These are phyloP conservation scores for Pulveroboletus sp. DNA, from an alignment of 768 basidiomycete genomes.

Conservation along the genomic window DNA sequence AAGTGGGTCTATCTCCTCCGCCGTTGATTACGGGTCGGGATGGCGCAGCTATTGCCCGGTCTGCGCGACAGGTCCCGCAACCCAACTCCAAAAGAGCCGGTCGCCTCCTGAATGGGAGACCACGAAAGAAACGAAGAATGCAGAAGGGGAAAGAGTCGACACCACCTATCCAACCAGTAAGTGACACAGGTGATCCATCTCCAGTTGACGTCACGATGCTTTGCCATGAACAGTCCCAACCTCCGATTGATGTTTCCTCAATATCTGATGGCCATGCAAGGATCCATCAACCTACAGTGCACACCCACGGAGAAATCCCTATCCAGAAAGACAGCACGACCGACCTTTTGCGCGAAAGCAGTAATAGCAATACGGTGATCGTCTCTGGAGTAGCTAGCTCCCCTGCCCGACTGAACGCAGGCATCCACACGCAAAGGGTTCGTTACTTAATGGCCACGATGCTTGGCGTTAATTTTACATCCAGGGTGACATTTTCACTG, in stretches of 20 bases:
- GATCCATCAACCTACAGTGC: background rate
- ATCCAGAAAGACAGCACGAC: background rate
- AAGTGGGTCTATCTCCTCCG: background rate
- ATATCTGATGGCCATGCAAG: background rate
- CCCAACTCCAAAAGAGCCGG: background rate
- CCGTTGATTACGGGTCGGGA: background rate
- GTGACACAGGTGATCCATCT: background rate
- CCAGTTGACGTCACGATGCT: background rate
- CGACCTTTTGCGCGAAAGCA: background rate
- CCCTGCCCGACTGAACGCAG: conserved; percentile 13
- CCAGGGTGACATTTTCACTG: conserved; percentile 26
- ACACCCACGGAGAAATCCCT: background rate
- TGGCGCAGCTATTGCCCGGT: background rate
- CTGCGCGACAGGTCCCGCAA: background rate
- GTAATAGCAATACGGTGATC: background rate
- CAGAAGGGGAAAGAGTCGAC: conserved; percentile 4
- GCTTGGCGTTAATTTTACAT: background rate
- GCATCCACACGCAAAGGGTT: conserved; percentile 27
- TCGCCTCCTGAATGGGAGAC: background rate
- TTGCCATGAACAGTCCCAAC: conserved; percentile 3
- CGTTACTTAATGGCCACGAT: background rate
- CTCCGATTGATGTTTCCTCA: background rate
- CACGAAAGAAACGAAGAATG: conserved; percentile 16
- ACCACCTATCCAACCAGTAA: background rate
- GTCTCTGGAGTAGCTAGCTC: background rate